Evolutionary conservation across 441 rosid genomes (phyloP).

Genomic region (Populus hybrid): DNA sequence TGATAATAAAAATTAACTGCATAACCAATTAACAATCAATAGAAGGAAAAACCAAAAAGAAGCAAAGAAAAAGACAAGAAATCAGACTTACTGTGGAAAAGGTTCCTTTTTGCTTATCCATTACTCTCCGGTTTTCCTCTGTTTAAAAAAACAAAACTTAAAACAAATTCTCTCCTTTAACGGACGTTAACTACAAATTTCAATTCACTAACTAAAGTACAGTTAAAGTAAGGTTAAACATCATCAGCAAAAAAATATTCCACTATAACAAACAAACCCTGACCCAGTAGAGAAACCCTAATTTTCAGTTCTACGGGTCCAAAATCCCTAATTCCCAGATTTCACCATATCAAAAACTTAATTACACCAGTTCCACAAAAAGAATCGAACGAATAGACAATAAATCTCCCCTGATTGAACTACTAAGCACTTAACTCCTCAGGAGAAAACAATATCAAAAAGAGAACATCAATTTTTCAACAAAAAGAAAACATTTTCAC

Average conservation of each 20-base stretch:
- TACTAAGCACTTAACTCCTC: neutral
- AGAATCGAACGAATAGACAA: neutral
- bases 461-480: neutral
- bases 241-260: neutral
- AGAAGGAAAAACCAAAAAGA: neutral
- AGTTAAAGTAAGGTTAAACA: neutral
- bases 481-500: neutral
- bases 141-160: constrained; percentile 10
- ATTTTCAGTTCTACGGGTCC: neutral
- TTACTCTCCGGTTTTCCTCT: constrained; percentile 30
- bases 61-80: neutral
- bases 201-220: neutral
- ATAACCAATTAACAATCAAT: neutral
- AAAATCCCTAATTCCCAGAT: neutral
- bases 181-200: neutral
- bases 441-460: neutral
- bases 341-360: neutral
- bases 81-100: constrained; percentile 37
- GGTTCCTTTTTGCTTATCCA: constrained; percentile 24
- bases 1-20: neutral
- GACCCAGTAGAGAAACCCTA: neutral
- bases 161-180: neutral
- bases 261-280: neutral
- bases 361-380: neutral
- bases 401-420: neutral